These are phyloP conservation scores for Saxophila tyrrhenica DNA, from an alignment of 495 filamentous ascomycete species.

Conservation along the genomic window DNA sequence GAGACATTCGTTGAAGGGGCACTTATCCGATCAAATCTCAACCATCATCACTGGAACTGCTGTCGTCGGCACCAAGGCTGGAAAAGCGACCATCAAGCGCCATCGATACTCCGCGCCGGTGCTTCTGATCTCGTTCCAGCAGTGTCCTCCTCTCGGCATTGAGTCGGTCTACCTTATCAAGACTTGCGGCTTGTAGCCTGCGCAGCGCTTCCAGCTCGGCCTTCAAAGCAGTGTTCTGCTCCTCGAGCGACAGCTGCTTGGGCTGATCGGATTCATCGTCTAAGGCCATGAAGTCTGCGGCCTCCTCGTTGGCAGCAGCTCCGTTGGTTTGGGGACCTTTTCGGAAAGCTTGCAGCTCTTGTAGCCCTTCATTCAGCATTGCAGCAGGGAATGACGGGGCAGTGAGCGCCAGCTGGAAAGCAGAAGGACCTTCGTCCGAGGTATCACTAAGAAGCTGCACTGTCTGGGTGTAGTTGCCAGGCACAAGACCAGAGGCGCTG, in stretches of 20 bases:
- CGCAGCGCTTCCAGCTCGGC: slow-evolving; percentile 27
- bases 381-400: slow-evolving; percentile 42
- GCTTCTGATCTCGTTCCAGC: slow-evolving; percentile 16
- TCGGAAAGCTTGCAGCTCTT: slow-evolving; percentile 36
- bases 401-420: slow-evolving; percentile 41
- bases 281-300: slow-evolving; percentile 27
- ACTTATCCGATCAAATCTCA: too few relatives aligned
- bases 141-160: slow-evolving; percentile 29
- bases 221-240: slow-evolving; percentile 20
- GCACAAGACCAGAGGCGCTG: slow-evolving; percentile 37
- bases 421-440: slow-evolving; percentile 8
- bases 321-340: slow-evolving; percentile 6
- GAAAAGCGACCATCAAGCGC: too few relatives aligned
- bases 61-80: background rate
- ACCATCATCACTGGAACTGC: background rate
- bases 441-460: slow-evolving; percentile 42
- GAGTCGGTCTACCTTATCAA: slow-evolving; percentile 27
- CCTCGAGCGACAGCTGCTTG: slow-evolving; percentile 3
- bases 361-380: slow-evolving; percentile 45
- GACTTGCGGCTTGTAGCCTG: slow-evolving; percentile 28
- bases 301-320: background rate
- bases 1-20: too few relatives aligned
- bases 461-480: slow-evolving; percentile 55
- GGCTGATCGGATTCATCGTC: slow-evolving; percentile 9
- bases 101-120: background rate